Evolutionary conservation across 2,329 filamentous ascomycete genomes (phyloP).

Genomic region (Fusarium metavorans): DNA sequence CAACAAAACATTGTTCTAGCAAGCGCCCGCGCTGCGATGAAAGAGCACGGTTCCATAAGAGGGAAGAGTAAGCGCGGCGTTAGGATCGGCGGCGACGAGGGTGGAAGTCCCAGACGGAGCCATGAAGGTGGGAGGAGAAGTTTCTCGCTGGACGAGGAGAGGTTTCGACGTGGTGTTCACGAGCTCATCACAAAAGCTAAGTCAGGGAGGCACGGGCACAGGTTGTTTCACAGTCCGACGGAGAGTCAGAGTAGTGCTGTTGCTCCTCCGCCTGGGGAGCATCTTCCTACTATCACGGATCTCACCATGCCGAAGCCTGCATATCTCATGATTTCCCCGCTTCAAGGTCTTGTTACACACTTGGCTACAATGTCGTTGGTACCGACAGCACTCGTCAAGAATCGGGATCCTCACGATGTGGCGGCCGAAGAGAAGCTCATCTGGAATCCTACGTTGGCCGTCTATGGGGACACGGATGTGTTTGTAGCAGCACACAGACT

Average conservation of each 20-base stretch:
- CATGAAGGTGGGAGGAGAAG: conserved; percentile 51
- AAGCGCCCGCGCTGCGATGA: conserved; percentile 49
- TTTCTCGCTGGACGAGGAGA: conserved; percentile 61
- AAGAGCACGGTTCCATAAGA: conserved; percentile 41
- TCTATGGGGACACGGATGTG: conserved; percentile 81
- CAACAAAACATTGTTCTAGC: conserved; percentile 66
- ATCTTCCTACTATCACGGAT: conserved; percentile 48
- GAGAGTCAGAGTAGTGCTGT: conserved; percentile 17
- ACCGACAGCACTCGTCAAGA: conserved; percentile 45
- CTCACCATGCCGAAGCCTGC: conserved; percentile 57
- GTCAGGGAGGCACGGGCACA: conserved; percentile 28
- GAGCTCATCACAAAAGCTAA: conserved; percentile 60
- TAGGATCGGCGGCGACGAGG: conserved; percentile 64
- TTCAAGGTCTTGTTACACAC: conserved; percentile 69
- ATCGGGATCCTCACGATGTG: conserved; percentile 40
- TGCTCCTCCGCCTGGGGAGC: conserved; percentile 35
- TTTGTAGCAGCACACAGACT: conserved; percentile 78
- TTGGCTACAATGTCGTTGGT: conserved; percentile 72
- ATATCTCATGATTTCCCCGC: conserved; percentile 77
- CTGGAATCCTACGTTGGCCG: conserved; percentile 70
- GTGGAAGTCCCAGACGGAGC: conserved; percentile 54
- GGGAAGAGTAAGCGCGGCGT: conserved; percentile 53
- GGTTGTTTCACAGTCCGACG: conserved; percentile 23
- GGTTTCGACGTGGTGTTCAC: conserved; percentile 59
- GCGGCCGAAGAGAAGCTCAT: conserved; percentile 67